Conservation (phyloP, 2,329 filamentous ascomycete species). For the Blumeriella jaapii region DNA sequence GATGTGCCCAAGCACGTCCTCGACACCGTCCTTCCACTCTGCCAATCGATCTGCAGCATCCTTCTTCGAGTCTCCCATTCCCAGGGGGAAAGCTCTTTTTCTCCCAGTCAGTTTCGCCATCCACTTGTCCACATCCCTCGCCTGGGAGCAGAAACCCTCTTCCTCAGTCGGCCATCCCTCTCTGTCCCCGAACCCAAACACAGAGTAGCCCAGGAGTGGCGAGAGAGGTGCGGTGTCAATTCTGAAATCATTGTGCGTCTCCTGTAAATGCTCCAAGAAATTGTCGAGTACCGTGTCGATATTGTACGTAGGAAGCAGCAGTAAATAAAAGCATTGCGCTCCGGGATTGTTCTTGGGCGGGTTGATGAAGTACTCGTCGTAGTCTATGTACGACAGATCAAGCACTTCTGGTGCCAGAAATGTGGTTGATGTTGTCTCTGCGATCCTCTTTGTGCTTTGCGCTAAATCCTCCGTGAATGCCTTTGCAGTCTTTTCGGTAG, state of each 20-base stretch:
- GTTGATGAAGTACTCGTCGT: slow-evolving; percentile 83
- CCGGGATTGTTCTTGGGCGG: slow-evolving; percentile 48
- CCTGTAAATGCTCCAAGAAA: slow-evolving; percentile 75
- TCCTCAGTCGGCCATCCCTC: slow-evolving; percentile 87
- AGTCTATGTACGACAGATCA: slow-evolving; percentile 77
- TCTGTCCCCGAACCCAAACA: slow-evolving; percentile 86
- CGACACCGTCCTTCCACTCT: slow-evolving; percentile 70
- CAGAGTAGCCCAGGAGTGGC: slow-evolving; percentile 69
- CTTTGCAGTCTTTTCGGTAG: slow-evolving; percentile 63
- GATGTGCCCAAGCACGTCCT: slow-evolving; percentile 56
- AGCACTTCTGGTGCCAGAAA: slow-evolving; percentile 52
- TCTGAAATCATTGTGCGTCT: slow-evolving; percentile 93
- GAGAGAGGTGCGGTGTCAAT: slow-evolving; percentile 82
- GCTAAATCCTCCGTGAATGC: slow-evolving; percentile 47
- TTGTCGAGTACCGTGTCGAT: slow-evolving; percentile 86
- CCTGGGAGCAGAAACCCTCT: slow-evolving; percentile 88
- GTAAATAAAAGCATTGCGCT: slow-evolving; percentile 63
- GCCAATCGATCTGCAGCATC: slow-evolving; percentile 54
- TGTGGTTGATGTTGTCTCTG: slow-evolving; percentile 19
- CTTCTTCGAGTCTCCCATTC: slow-evolving; percentile 75
- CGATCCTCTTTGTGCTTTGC: slow-evolving; percentile 28
- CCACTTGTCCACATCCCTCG: slow-evolving; percentile 84
- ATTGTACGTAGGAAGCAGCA: slow-evolving; percentile 85
- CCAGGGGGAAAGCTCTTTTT: slow-evolving; percentile 80
- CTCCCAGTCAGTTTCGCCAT: slow-evolving; percentile 86